Evolutionary conservation across 129 eudicot genomes (phyloP).

Genomic region (Rutidosis leptorrhynchoides): DNA sequence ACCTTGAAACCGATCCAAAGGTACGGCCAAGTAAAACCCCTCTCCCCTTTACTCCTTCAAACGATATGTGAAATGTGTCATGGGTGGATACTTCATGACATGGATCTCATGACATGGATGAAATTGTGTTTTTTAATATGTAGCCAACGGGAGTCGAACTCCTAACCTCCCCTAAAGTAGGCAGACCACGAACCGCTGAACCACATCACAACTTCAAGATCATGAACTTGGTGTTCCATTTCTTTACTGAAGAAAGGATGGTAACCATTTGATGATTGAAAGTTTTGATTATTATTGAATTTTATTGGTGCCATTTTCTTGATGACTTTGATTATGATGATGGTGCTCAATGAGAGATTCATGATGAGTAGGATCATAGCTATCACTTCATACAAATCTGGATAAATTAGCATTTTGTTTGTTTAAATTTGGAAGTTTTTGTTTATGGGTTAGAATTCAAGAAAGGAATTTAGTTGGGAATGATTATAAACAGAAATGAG

Average conservation of each 20-base stretch:
- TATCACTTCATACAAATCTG: conserved; percentile 50
- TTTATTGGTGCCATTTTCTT: conserved; percentile 21
- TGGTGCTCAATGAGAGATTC: conserved; percentile 36
- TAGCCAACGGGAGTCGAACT: too few relatives aligned
- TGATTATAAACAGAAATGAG: neutral
- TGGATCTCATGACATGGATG: too few relatives aligned
- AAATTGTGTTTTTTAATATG: too few relatives aligned
- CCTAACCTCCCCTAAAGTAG: too few relatives aligned
- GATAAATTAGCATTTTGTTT: conserved; percentile 31
- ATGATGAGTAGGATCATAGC: conserved; percentile 50
- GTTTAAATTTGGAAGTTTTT: neutral
- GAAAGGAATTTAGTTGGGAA: neutral
- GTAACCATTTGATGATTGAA: conserved; percentile 36
- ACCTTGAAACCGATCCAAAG: too few relatives aligned
- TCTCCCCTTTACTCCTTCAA: too few relatives aligned
- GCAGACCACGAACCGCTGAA: too few relatives aligned
- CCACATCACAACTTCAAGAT: too few relatives aligned
- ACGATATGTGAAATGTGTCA: too few relatives aligned
- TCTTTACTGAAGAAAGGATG: conserved; percentile 38
- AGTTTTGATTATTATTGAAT: conserved; percentile 31
- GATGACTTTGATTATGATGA: conserved; percentile 8
- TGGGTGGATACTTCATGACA: too few relatives aligned
- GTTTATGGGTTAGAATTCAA: neutral
- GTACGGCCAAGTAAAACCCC: too few relatives aligned
- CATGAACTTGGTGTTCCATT: conserved; percentile 49